Conservation (phyloP, 495 filamentous ascomycete genomes). For the Trichoderma asperelloides region DNA sequence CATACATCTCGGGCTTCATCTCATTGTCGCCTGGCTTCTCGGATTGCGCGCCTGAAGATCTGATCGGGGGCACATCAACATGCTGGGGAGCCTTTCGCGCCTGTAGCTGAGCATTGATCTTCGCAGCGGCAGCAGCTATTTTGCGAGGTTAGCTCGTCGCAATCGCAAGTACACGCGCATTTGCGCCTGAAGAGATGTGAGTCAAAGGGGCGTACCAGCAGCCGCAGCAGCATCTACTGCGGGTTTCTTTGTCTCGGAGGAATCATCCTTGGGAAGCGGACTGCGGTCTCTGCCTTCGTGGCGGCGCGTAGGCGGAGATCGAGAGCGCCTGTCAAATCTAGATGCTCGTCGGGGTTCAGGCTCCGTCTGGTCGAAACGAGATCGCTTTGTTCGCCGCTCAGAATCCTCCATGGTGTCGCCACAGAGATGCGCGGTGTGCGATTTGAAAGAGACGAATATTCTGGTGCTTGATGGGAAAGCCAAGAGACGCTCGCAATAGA, state of each 20-base stretch:
- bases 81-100: conserved; percentile 90
- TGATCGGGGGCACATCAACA: conserved; percentile 86
- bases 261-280: conserved; percentile 50
- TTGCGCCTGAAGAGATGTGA: too few relatives aligned
- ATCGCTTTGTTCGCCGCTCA: conserved; percentile 68
- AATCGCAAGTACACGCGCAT: not conserved
- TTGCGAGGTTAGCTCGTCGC: conserved; percentile 17
- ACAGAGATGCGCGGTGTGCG: not conserved
- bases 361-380: conserved; percentile 85
- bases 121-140: conserved; percentile 81
- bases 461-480: not conserved
- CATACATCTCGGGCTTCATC: conserved; percentile 70
- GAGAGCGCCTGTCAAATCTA: conserved; percentile 78
- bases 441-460: not conserved
- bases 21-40: conserved; percentile 28
- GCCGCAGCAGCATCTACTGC: conserved; percentile 70
- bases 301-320: conserved; percentile 61
- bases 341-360: conserved; percentile 63
- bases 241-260: conserved; percentile 33
- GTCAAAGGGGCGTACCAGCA: conserved; percentile 51
- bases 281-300: conserved; percentile 65
- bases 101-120: conserved; percentile 86
- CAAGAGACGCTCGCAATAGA: not conserved
- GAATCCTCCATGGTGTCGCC: conserved; percentile 61
- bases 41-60: conserved; percentile 31